phyloP scores from a whole-genome alignment of 2,329 filamentous ascomycete genomes.

The Colletotrichum aenigma region DNA sequence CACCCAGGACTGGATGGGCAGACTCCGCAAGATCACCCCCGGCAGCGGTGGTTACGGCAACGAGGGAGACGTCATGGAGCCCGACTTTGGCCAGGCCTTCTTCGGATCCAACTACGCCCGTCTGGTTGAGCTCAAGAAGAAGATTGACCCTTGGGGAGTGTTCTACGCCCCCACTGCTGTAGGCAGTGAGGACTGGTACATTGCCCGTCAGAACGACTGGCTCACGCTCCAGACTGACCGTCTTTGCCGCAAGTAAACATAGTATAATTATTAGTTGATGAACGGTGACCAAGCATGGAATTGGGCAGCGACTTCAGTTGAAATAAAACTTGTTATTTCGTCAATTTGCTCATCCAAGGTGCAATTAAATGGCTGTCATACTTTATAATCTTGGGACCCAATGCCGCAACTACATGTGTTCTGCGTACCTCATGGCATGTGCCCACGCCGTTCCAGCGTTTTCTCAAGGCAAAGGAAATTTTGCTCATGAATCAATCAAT shows the following conservation, averaged over 20 bases:
- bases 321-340: not conserved
- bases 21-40: slow-evolving; percentile 29
- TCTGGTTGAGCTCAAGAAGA: slow-evolving; percentile 31
- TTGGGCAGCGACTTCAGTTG: not conserved
- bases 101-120: slow-evolving; percentile 32
- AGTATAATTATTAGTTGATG: not conserved
- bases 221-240: slow-evolving; percentile 13
- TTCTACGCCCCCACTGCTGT: slow-evolving; percentile 33
- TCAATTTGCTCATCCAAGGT: no score
- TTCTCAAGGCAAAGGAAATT: no score
- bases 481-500: no score
- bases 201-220: slow-evolving; percentile 22
- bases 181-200: slow-evolving; percentile 29
- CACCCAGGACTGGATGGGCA: slow-evolving; percentile 32
- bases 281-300: not conserved
- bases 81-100: slow-evolving; percentile 32
- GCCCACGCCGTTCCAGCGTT: no score
- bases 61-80: slow-evolving; percentile 35
- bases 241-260: slow-evolving; percentile 2
- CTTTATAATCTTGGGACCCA: no score
- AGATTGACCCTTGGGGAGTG: slow-evolving; percentile 31
- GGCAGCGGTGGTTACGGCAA: slow-evolving; percentile 31
- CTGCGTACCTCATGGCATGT: no score
- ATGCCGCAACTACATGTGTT: no score
- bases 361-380: no score